These are phyloP conservation scores for Hypoxylon fuscum DNA, from an alignment of 495 filamentous ascomycete genomes.

Conservation along the genomic window DNA sequence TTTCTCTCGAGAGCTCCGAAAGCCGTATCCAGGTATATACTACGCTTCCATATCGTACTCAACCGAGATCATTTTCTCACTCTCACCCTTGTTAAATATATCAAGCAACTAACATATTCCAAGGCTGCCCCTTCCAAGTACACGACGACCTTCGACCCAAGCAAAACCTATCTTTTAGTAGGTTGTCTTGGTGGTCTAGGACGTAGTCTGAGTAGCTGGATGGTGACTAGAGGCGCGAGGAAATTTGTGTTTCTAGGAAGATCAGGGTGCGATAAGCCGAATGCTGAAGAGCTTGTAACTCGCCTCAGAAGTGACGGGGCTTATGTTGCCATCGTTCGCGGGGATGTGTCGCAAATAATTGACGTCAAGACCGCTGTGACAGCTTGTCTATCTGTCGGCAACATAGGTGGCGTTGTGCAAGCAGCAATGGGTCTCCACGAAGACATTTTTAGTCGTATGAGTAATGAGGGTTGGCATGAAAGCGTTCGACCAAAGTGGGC, in stretches of 20 bases:
- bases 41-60: too few relatives aligned
- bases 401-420: too few relatives aligned
- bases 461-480: constrained; percentile 27
- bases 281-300: constrained; percentile 49
- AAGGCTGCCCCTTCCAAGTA: too few relatives aligned
- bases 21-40: constrained; percentile 1
- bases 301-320: too few relatives aligned
- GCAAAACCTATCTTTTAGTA: constrained; percentile 60
- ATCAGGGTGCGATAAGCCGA: constrained; percentile 48
- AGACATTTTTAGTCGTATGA: constrained; percentile 39
- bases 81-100: too few relatives aligned
- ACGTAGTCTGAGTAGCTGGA: constrained; percentile 63
- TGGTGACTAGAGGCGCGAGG: constrained; percentile 63
- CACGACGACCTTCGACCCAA: constrained; percentile 39
- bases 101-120: too few relatives aligned
- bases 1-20: constrained; percentile 44
- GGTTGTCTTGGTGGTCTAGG: constrained; percentile 71
- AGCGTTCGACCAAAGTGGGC: constrained; percentile 41
- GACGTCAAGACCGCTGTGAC: too few relatives aligned
- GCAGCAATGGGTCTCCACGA: constrained; percentile 59
- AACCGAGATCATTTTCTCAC: too few relatives aligned
- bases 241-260: constrained; percentile 65
- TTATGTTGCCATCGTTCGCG: too few relatives aligned
- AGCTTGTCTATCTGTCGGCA: too few relatives aligned
- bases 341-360: too few relatives aligned